Conservation (phyloP, 371 early-diverging fungal species). For the Mycotypha africana region DNA sequence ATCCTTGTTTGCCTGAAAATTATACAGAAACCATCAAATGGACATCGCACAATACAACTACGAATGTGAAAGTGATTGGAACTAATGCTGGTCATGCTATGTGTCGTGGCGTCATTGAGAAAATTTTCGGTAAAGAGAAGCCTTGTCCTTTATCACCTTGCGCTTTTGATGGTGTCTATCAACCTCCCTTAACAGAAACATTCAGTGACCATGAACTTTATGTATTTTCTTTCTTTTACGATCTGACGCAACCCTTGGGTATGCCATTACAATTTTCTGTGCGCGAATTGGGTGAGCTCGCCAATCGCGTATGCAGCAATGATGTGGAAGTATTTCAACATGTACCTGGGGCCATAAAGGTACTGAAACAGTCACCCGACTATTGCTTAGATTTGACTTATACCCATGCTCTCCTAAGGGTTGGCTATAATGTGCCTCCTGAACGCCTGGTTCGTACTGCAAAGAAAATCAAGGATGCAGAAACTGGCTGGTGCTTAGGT, state of each 20-base stretch:
- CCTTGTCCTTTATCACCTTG: constrained; percentile 63
- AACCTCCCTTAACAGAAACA: constrained; percentile 69
- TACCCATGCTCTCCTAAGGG: constrained; percentile 71
- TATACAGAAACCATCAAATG: constrained; percentile 24
- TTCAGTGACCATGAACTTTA: constrained; percentile 79
- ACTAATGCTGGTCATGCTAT: constrained; percentile 51
- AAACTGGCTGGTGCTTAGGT: constrained; percentile 96
- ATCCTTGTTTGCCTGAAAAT: constrained; percentile 33
- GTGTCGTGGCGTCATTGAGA: constrained; percentile 50
- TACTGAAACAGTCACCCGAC: constrained; percentile 50
- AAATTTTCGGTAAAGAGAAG: constrained; percentile 57
- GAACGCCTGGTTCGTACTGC: constrained; percentile 70
- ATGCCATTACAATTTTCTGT: constrained; percentile 61
- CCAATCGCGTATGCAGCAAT: constrained; percentile 59
- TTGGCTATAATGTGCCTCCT: constrained; percentile 81
- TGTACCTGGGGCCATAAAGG: constrained; percentile 31
- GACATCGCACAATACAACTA: constrained; percentile 4
- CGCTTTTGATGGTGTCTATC: constrained; percentile 89
- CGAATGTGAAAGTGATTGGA: constrained; percentile 30
- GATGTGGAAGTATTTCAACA: constrained; percentile 39
- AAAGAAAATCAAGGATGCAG: constrained; percentile 87
- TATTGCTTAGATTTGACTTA: constrained; percentile 88
- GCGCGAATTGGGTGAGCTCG: constrained; percentile 55
- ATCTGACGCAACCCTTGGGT: constrained; percentile 71
- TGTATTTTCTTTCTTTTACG: constrained; percentile 94